phyloP scores from a whole-genome alignment of 2,329 filamentous ascomycete species.

The Zalaria obscura region DNA sequence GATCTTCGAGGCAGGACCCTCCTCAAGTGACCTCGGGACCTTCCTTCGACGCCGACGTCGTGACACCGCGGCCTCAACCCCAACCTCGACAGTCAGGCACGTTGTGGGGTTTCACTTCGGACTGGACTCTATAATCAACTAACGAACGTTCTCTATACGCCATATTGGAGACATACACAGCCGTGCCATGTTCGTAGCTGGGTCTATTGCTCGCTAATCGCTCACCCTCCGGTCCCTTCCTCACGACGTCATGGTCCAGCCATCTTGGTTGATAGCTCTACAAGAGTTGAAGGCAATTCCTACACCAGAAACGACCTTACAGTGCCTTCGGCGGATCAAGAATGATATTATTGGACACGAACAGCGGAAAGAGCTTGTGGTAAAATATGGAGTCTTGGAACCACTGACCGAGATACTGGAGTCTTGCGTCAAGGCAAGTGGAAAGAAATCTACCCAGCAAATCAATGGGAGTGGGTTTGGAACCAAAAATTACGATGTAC shows the following conservation, averaged over 20 bases:
- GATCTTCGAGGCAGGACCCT: no score
- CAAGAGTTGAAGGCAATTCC: conserved; percentile 8
- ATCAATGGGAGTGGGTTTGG: conserved; percentile 25
- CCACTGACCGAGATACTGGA: conserved; percentile 42
- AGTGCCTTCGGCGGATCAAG: conserved; percentile 60
- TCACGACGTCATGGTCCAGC: conserved; percentile 6
- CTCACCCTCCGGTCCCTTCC: no score
- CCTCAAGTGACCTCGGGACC: no score
- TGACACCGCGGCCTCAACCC: no score
- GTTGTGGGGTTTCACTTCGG: no score
- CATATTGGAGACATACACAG: no score
- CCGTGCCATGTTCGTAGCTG: no score
- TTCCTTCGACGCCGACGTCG: no score
- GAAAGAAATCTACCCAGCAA: conserved; percentile 35
- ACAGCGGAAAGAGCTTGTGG: conserved; percentile 69
- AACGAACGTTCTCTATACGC: no score
- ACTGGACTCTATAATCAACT: no score
- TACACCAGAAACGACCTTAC: conserved; percentile 23
- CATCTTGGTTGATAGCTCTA: conserved; percentile 5
- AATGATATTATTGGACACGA: conserved; percentile 82
- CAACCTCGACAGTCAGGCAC: no score
- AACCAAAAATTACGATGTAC: conserved; percentile 13
- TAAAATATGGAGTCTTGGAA: conserved; percentile 54
- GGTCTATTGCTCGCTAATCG: no score
- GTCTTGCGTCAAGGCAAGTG: conserved; percentile 26